Evolutionary conservation across 2,329 filamentous ascomycete genomes (phyloP).

Genomic region (Xylariaceae sp.): DNA sequence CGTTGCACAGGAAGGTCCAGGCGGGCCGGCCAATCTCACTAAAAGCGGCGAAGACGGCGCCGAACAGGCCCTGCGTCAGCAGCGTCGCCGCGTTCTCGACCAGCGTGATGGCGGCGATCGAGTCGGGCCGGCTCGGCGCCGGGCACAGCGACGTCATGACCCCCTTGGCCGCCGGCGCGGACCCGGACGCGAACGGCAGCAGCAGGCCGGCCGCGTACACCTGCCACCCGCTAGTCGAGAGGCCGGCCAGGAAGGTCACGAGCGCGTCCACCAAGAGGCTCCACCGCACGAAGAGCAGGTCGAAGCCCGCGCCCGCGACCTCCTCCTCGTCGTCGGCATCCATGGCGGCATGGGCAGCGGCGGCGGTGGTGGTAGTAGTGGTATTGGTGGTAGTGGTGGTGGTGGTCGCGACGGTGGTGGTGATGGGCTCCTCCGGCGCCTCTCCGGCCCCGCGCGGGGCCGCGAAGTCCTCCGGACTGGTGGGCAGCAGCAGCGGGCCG

Average conservation of each 20-base stretch:
- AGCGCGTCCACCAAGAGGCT: constrained; percentile 58
- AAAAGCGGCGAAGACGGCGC: constrained; percentile 57
- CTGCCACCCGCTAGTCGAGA: constrained; percentile 58
- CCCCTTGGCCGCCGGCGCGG: constrained; percentile 62
- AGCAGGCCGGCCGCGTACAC: constrained; percentile 59
- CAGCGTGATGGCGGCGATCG: constrained; percentile 60
- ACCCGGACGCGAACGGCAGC: constrained; percentile 61
- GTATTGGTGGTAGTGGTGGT: constrained; percentile 11
- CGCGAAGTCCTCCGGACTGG: constrained; percentile 19
- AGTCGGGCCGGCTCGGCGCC: constrained; percentile 53
- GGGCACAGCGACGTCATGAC: constrained; percentile 67
- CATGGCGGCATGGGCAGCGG: too few species aligned
- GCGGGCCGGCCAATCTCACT: constrained; percentile 52
- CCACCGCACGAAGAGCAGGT: constrained; percentile 59
- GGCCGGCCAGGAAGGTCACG: constrained; percentile 55
- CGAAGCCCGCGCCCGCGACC: constrained; percentile 39
- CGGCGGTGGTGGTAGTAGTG: too few species aligned
- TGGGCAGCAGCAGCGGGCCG: too few species aligned
- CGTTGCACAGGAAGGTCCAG: constrained; percentile 61
- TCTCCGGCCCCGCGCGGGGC: constrained; percentile 14
- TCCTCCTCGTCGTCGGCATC: constrained; percentile 21
- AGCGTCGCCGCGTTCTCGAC: constrained; percentile 63
- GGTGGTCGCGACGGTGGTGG: constrained; percentile 20
- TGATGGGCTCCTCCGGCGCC: constrained; percentile 18
- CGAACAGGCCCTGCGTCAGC: constrained; percentile 58